phyloP scores from a whole-genome alignment of 306 rosid genomes.

The Cucurbita argyrosperma region DNA sequence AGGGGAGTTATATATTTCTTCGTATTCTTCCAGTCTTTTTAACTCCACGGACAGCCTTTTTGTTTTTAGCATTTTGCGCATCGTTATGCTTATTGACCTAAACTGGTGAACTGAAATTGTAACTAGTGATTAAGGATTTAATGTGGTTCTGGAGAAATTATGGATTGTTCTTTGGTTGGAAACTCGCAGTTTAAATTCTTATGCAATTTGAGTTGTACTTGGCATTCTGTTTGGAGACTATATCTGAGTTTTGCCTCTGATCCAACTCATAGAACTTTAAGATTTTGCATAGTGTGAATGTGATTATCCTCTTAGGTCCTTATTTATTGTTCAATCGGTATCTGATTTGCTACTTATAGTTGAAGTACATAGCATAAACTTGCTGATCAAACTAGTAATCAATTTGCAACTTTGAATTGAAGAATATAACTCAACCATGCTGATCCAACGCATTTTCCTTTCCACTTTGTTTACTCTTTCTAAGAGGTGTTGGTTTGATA shows the following conservation, averaged over 20 bases:
- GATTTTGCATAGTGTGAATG: background rate
- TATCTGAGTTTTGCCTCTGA: background rate
- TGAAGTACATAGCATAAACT: background rate
- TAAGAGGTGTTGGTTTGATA: background rate
- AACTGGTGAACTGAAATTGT: background rate
- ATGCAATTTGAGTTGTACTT: background rate
- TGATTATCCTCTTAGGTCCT: background rate
- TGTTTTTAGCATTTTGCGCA: background rate
- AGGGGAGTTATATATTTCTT: background rate
- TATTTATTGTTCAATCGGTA: background rate
- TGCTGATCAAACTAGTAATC: background rate
- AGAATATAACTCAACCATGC: background rate
- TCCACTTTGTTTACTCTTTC: background rate
- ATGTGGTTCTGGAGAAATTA: background rate
- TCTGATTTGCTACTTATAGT: background rate
- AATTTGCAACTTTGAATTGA: background rate
- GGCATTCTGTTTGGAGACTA: background rate
- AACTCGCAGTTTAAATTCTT: background rate
- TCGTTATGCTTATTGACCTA: background rate
- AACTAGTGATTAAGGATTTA: background rate
- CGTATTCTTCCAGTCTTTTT: background rate
- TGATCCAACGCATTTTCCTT: background rate
- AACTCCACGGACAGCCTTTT: background rate
- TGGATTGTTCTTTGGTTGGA: background rate
- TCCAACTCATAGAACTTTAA: background rate